Evolutionary conservation across 345 rosid species (phyloP).

Genomic region (Schrenkiella parvula): DNA sequence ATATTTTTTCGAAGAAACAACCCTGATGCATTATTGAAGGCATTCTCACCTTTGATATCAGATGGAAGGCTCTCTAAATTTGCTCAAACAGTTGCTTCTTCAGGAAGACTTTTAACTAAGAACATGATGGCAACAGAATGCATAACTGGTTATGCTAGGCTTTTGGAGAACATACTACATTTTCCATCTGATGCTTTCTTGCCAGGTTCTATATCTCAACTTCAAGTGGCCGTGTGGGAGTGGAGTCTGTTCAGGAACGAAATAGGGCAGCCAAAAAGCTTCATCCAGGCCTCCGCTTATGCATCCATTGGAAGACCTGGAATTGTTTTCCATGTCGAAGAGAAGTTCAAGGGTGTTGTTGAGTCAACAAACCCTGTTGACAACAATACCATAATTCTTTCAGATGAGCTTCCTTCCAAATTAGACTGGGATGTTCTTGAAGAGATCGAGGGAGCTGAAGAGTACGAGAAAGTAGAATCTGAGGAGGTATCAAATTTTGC

Average conservation of each 20-base stretch:
- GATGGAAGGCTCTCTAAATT: conserved; percentile 74
- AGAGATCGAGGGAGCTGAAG: conserved; percentile 63
- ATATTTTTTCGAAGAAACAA: conserved; percentile 56
- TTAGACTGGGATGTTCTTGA: conserved; percentile 63
- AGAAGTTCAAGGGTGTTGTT: conserved; percentile 42
- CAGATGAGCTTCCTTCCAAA: conserved; percentile 55
- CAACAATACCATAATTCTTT: conserved; percentile 38
- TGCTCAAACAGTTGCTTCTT: conserved; percentile 65
- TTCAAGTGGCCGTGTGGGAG: conserved; percentile 65
- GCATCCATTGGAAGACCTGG: conserved; percentile 36
- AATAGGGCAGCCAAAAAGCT: conserved; percentile 34
- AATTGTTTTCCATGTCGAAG: conserved; percentile 60
- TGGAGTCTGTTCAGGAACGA: conserved; percentile 61
- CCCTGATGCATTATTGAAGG: conserved; percentile 63
- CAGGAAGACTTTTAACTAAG: conserved; percentile 78
- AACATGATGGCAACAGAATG: conserved; percentile 79
- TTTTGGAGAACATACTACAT: conserved; percentile 68
- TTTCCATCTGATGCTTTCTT: conserved; percentile 77
- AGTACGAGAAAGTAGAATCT: conserved; percentile 69
- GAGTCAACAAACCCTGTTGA: conserved; percentile 38
- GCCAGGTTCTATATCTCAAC: conserved; percentile 60
- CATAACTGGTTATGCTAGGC: conserved; percentile 63
- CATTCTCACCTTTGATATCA: conserved; percentile 67
- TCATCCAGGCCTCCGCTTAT: conserved; percentile 27
- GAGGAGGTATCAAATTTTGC: conserved; percentile 71